These are phyloP conservation scores for Sporothrix schenckii DNA, from an alignment of 2,329 filamentous ascomycete species.

Conservation along the genomic window DNA sequence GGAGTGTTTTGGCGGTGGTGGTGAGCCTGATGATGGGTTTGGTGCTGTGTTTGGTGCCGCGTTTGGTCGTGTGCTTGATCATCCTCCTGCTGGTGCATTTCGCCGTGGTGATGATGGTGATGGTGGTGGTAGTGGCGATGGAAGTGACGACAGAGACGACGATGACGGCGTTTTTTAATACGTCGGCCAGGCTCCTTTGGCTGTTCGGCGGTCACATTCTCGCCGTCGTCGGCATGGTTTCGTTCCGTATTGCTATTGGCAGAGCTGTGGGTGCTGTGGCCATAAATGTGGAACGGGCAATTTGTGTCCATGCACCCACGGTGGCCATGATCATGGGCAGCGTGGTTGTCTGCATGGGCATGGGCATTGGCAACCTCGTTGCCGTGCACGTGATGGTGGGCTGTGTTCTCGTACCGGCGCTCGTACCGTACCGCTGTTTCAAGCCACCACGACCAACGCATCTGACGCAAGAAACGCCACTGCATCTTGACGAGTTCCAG, in stretches of 20 bases:
- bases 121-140: constrained; percentile 10
- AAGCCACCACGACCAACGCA: constrained; percentile 34
- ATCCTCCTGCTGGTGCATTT: no score
- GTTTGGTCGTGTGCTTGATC: no score
- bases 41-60: no score
- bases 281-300: constrained; percentile 8
- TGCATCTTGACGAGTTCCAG: constrained; percentile 26
- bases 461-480: constrained; percentile 29
- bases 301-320: neutral
- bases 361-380: neutral
- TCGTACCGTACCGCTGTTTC: constrained; percentile 27
- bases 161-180: no score
- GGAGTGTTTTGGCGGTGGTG: neutral
- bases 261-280: neutral
- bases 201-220: no score
- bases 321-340: neutral
- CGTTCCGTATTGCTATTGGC: neutral
- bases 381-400: no score
- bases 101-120: constrained; percentile 10
- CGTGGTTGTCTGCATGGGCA: neutral
- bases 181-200: no score
- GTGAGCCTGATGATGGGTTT: neutral
- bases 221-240: neutral
- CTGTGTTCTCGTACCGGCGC: constrained; percentile 4
- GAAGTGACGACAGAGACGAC: neutral